Evolutionary conservation across 768 basidiomycete species (phyloP).

Genomic region (Boletus patriciae): DNA sequence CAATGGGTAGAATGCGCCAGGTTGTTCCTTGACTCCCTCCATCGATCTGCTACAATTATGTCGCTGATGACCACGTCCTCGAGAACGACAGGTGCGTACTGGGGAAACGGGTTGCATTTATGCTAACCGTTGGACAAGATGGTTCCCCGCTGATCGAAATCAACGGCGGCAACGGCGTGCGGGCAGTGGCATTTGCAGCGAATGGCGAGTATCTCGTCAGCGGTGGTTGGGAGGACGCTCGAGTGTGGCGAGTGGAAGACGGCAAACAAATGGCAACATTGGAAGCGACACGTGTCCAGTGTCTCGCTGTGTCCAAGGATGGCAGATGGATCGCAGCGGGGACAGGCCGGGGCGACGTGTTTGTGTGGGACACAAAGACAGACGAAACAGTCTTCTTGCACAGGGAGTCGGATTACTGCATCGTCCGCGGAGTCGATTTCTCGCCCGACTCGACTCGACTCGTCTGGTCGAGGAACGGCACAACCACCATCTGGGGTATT

Average conservation of each 20-base stretch:
- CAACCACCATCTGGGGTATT: background rate
- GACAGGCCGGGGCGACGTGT: background rate
- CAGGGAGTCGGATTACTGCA: background rate
- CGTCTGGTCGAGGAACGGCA: no score
- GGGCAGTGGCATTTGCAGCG: no score
- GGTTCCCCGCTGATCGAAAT: no score
- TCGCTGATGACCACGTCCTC: background rate
- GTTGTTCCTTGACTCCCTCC: background rate
- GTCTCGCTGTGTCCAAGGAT: background rate
- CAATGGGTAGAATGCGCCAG: no score
- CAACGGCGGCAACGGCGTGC: no score
- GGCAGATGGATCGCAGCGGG: slow-evolving; percentile 7
- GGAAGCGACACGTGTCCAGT: no score
- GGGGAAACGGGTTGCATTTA: no score
- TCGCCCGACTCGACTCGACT: slow-evolving; percentile 2
- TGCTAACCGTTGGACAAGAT: background rate
- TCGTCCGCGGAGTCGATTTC: background rate
- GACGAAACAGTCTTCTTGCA: background rate
- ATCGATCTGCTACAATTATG: no score
- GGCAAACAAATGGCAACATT: background rate
- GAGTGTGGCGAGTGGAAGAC: background rate
- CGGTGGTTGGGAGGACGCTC: background rate
- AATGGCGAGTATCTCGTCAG: background rate
- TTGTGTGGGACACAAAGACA: background rate
- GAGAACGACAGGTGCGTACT: background rate